Percentiles rank a stretch among this genome's conserved stretches.
These are phyloP conservation scores for Lablab purpureus DNA, from an alignment of 306 rosid species.

Conservation along the genomic window DNA sequence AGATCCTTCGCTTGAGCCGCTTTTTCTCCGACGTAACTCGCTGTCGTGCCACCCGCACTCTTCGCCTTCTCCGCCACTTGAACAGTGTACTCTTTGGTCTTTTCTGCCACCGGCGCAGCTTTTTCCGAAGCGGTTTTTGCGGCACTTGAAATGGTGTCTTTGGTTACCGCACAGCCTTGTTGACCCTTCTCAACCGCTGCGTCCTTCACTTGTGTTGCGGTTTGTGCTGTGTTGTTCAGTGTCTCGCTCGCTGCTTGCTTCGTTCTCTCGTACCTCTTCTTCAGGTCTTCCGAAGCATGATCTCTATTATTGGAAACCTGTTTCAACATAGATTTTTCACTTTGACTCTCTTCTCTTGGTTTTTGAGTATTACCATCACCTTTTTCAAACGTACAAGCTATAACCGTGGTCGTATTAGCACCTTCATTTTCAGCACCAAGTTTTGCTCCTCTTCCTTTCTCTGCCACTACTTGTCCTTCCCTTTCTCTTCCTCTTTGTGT, in stretches of 20 bases:
- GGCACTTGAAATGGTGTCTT: slow-evolving; percentile 47
- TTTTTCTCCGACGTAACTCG: slow-evolving; percentile 54
- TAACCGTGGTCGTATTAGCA: slow-evolving; percentile 13
- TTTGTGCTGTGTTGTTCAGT: slow-evolving; percentile 38
- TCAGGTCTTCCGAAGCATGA: slow-evolving; percentile 49
- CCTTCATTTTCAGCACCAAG: slow-evolving; percentile 26
- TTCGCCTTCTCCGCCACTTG: slow-evolving; percentile 51
- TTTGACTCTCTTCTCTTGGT: slow-evolving; percentile 6
- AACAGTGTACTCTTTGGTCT: slow-evolving; percentile 53
- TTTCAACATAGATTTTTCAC: slow-evolving; percentile 40
- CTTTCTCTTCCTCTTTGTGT: not conserved
- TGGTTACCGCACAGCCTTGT: slow-evolving; percentile 51
- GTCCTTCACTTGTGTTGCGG: slow-evolving; percentile 33
- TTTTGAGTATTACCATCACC: not conserved
- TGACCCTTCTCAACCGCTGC: slow-evolving; percentile 44
- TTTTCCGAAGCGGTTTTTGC: slow-evolving; percentile 53
- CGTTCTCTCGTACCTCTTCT: slow-evolving; percentile 55
- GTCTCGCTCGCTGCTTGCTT: slow-evolving; percentile 52
- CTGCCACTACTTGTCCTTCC: slow-evolving; percentile 2
- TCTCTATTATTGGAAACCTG: slow-evolving; percentile 53
- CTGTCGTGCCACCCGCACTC: slow-evolving; percentile 47
- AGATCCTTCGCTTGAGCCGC: slow-evolving; percentile 54
- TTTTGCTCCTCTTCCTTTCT: slow-evolving; percentile 6
- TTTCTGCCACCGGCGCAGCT: slow-evolving; percentile 52
- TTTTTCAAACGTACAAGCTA: slow-evolving; percentile 34